Evolutionary conservation across 345 rosid species (phyloP), one percentile per base, ranked within the genome.

Genomic region (Cardamine chenopodiifolia): DNA sequence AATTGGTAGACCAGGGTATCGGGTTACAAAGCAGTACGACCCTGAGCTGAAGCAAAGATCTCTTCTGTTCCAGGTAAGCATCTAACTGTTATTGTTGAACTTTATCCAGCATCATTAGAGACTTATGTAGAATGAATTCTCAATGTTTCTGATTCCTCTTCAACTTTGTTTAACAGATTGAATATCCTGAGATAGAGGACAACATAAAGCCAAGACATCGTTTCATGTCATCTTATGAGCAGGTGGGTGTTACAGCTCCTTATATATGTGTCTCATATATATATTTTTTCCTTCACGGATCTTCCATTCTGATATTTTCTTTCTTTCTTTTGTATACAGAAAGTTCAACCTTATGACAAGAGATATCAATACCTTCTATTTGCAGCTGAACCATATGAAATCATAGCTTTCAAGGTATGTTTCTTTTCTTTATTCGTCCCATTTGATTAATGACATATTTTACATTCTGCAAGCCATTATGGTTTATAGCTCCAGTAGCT

Each of bases 381-480:
- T 83, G 97, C 97, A 0, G 99, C 98, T 47, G 99, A 95, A 73
- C 99, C 99, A 6, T 95, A 95, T 72, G 99, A 95, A 86, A 89
- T 87, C 70, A 88, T 95, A 82, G 87, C 97, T 71, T 95, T 95
- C 87, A 95, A 92, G 96, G 99, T 89, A 75, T 40, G 31, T 18
- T 2, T 66, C 1, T 6, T 37, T 49, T 70, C 13, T 28, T 63
- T 47, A 22, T 7, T 18, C 2, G 17, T 34, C 7, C 3, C 8
- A 68, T 29, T 55, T 52, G 18, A 55, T 26, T 39, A 6, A 32
- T 50, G 23, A 3, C 23, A 22, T 65, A 68, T 47, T 25, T 29
- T 68, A 73, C 60, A 37, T 55, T 25, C 23, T 2, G 3, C 20
- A 20, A 63, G 45, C 22, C 25, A n/a, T 2, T 50, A 44, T 7